These are phyloP conservation scores for Gnomoniopsis sp. DNA, from an alignment of 2,329 filamentous ascomycete species.

Conservation along the genomic window DNA sequence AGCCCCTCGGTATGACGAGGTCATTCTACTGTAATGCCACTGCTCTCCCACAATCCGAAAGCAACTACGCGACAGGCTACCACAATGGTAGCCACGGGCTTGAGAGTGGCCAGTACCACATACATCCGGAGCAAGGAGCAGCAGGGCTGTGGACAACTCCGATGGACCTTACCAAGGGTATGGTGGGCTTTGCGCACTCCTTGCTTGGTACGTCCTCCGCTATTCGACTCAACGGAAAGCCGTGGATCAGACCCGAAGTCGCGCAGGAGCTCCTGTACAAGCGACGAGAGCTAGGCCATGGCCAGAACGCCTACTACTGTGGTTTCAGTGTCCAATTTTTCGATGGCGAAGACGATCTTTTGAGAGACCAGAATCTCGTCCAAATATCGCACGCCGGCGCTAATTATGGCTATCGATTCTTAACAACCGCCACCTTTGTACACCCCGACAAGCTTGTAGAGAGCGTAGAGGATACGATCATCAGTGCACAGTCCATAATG, in stretches of 20 bases:
- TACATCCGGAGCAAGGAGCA: conserved; percentile 13
- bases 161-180: conserved; percentile 6
- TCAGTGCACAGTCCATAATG: conserved; percentile 10
- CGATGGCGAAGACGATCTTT: background rate
- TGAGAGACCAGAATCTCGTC: conserved; percentile 2
- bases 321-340: conserved; percentile 10
- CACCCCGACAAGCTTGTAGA: background rate
- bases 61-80: conserved; percentile 10
- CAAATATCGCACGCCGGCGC: conserved; percentile 13
- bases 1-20: conserved; percentile 9
- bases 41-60: background rate
- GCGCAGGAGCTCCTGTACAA: conserved; percentile 5
- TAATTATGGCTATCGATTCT: conserved; percentile 14
- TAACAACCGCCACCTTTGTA: conserved; percentile 5
- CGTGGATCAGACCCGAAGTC: conserved; percentile 10
- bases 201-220: conserved; percentile 1
- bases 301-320: conserved; percentile 3
- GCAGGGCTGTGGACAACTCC: conserved; percentile 14
- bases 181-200: conserved; percentile 8
- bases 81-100: conserved; percentile 5
- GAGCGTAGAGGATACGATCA: background rate
- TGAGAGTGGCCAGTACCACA: conserved; percentile 5
- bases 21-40: conserved; percentile 10
- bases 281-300: background rate
- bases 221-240: background rate